Evolutionary conservation across 148 eudicot genomes (phyloP), one percentile per base, ranked within the genome.

Genomic region (Amaranthus cruentus): DNA sequence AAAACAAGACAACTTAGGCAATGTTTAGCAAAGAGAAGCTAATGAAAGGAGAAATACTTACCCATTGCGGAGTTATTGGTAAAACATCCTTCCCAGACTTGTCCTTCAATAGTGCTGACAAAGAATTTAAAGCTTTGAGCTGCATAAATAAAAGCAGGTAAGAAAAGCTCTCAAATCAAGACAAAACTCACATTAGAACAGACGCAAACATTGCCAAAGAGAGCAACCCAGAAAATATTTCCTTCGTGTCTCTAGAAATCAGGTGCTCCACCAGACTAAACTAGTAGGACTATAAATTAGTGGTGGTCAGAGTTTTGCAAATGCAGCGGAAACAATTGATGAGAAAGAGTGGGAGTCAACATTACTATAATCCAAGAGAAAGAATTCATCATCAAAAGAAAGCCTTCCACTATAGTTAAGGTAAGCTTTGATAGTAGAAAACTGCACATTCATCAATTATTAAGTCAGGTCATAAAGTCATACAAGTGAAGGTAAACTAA

Each of bases 51-150:
- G 50, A 55, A 56, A 53, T 66, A 55, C 84, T 78, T 89, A 94
- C 98, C 98, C 98, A 94, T 72, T 91, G 96, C 28, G 98, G 97
- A 71, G 91, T 83, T 59, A 91, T 88, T 1, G 84, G 84, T 67
- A 80, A 59, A 62, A 94, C 58, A 71, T 94, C 97, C 85, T 85
- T 89, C 80, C 90, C 84, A 58, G 91, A 74, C 82, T 88, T 89
- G 76, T 94, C 80, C 81, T 91, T 86, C 76, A 94, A 82, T 57
- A 91, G 78, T 52, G 62, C 68, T 68, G 93, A 87, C 73, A 94
- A 79, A 70, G 93, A 83, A 81, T 87, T 71, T 77, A 94, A 84
- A 50, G 98, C 97, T 87, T 94, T 91, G 66, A 94, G 84, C 98
- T 94, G 93, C 59, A 74, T 62, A 78, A 80, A 65, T 55, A 81